Evolutionary conservation across 805 yeast species (phyloP).

Genomic region (Candida broadrunensis): DNA sequence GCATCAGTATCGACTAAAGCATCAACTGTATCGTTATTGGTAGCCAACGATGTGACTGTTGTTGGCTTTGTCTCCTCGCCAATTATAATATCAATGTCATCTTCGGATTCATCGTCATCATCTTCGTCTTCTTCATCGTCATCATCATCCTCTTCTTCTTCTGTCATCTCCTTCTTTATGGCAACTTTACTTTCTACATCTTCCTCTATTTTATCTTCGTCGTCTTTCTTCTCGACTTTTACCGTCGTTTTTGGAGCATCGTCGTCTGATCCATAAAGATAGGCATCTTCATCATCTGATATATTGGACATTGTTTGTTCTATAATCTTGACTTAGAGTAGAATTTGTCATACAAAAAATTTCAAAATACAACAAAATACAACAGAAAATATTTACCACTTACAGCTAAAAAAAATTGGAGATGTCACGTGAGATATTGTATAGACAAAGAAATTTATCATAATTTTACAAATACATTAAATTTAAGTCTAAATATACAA

Average conservation of each 20-base stretch:
- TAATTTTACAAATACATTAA: too few species aligned
- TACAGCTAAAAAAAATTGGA: too few species aligned
- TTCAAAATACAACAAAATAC: too few species aligned
- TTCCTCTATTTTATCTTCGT: constrained; percentile 16
- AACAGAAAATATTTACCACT: too few species aligned
- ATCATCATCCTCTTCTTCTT: constrained; percentile 39
- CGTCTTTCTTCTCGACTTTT: constrained; percentile 11
- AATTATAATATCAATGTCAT: constrained; percentile 82
- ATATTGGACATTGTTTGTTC: not conserved
- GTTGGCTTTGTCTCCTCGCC: constrained; percentile 32
- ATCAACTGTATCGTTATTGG: constrained; percentile 27
- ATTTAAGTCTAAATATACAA: not conserved
- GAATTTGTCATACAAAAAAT: too few species aligned
- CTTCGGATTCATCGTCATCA: constrained; percentile 48
- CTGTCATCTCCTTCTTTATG: constrained; percentile 40
- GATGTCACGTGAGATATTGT: too few species aligned
- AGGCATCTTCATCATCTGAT: constrained; percentile 60
- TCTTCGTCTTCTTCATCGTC: constrained; percentile 46
- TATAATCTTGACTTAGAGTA: too few species aligned
- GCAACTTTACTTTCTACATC: constrained; percentile 16
- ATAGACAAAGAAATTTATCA: too few species aligned
- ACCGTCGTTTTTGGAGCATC: constrained; percentile 18
- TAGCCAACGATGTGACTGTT: constrained; percentile 19
- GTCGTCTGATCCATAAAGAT: constrained; percentile 58
- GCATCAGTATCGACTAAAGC: constrained; percentile 17